Evolutionary conservation across 2,329 filamentous ascomycete genomes (phyloP).

Genomic region (Paraphoma chrysanthemicola): DNA sequence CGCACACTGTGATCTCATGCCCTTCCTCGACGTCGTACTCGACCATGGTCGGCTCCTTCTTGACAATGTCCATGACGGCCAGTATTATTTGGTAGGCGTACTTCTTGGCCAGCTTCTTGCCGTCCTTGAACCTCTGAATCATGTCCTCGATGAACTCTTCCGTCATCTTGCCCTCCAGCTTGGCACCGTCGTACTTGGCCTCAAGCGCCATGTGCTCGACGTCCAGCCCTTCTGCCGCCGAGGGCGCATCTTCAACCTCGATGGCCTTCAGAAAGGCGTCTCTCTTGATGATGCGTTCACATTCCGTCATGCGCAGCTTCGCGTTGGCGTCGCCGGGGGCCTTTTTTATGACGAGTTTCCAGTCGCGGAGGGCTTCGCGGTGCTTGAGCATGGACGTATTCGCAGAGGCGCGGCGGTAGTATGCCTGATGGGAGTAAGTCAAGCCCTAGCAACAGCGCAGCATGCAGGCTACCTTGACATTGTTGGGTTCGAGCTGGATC

Average conservation of each 20-base stretch:
- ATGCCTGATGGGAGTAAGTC: slow-evolving; percentile 66
- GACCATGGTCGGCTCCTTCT: slow-evolving; percentile 95
- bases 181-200: slow-evolving; percentile 81
- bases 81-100: slow-evolving; percentile 97
- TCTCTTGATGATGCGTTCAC: slow-evolving; percentile 92
- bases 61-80: slow-evolving; percentile 86
- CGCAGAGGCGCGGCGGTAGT: slow-evolving; percentile 90
- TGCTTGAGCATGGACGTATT: slow-evolving; percentile 90
- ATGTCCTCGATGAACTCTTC: slow-evolving; percentile 97
- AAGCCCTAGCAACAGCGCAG: not conserved
- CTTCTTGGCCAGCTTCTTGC: slow-evolving; percentile 94
- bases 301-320: slow-evolving; percentile 88
- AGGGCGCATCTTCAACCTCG: slow-evolving; percentile 89
- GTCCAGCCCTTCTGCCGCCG: slow-evolving; percentile 88
- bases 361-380: slow-evolving; percentile 87
- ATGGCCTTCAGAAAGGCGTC: slow-evolving; percentile 94
- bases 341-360: slow-evolving; percentile 87
- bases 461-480: slow-evolving; percentile 76
- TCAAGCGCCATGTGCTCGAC: slow-evolving; percentile 86
- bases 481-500: slow-evolving; percentile 84
- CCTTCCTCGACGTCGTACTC: slow-evolving; percentile 83
- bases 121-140: slow-evolving; percentile 86
- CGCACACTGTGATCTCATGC: slow-evolving; percentile 87
- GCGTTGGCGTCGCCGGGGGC: slow-evolving; percentile 90
- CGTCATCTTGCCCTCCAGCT: slow-evolving; percentile 83